Evolutionary conservation across 2,329 filamentous ascomycete species (phyloP).

Genomic region (Alternaria sp.): DNA sequence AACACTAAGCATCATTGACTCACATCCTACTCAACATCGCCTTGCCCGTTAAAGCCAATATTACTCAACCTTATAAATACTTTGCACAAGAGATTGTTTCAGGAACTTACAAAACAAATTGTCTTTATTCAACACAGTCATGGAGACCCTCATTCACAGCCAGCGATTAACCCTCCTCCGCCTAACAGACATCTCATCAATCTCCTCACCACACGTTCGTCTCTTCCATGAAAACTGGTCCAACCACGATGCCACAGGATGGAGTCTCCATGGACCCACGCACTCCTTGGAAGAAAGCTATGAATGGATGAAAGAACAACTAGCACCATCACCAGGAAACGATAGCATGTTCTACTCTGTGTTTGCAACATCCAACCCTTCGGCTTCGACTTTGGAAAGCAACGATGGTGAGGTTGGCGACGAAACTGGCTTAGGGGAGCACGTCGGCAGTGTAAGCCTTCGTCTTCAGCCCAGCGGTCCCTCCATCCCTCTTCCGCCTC

Average conservation of each 20-base stretch:
- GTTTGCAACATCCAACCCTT: conserved; percentile 7
- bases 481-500: conserved; percentile 3
- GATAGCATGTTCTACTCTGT: conserved; percentile 30
- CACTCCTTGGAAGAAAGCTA: conserved; percentile 29
- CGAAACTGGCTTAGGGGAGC: conserved; percentile 6
- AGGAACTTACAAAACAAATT: background rate
- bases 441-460: conserved; percentile 28
- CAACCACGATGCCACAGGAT: conserved; percentile 32
- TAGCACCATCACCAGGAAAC: background rate
- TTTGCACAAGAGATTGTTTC: background rate
- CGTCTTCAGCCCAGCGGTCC: conserved; percentile 15
- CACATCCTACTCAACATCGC: background rate
- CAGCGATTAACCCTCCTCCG: conserved; percentile 33
- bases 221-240: conserved; percentile 43
- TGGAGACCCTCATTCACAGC: conserved; percentile 21
- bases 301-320: conserved; percentile 29
- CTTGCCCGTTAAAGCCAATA: background rate
- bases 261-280: conserved; percentile 36
- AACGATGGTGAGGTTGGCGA: background rate
- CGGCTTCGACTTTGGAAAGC: background rate
- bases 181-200: conserved; percentile 28
- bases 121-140: background rate
- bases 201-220: conserved; percentile 26
- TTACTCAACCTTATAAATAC: background rate
- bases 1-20: conserved; percentile 2